A percentile compares a stretch with the other conserved stretches of the same genome.
Conservation (phyloP, 331 rosid species). For the Dryas integrifolia region DNA sequence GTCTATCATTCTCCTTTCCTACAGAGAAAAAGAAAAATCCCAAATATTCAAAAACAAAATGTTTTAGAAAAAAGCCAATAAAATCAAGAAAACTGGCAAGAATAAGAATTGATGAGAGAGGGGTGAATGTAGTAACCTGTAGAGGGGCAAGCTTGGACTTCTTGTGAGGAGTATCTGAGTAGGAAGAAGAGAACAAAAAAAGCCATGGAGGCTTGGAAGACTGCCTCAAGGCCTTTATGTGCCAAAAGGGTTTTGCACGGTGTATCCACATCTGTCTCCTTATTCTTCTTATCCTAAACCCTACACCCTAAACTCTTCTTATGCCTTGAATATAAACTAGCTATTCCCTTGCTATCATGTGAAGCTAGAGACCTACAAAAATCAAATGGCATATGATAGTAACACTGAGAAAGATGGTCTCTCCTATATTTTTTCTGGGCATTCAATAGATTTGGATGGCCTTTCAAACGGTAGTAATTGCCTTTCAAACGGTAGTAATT, state of each 20-base stretch:
- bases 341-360: slow-evolving; percentile 9
- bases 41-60: background rate
- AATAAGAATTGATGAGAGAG: background rate
- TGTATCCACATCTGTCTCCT: slow-evolving; percentile 44
- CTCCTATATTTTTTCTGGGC: background rate
- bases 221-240: slow-evolving; percentile 38
- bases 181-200: slow-evolving; percentile 34
- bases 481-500: background rate
- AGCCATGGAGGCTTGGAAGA: slow-evolving; percentile 45
- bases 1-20: slow-evolving; percentile 94
- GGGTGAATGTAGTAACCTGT: slow-evolving; percentile 49
- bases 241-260: slow-evolving; percentile 36
- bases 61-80: background rate
- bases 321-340: slow-evolving; percentile 19
- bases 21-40: slow-evolving; percentile 10
- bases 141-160: slow-evolving; percentile 79
- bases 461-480: background rate
- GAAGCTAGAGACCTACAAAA: slow-evolving; percentile 25
- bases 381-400: background rate
- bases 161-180: slow-evolving; percentile 47
- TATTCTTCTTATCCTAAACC: background rate
- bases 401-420: background rate
- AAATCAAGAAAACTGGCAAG: background rate
- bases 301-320: slow-evolving; percentile 23
- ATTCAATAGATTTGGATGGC: background rate